phyloP scores from a whole-genome alignment of 805 yeast genomes.

The Diddensiella caesifluorescens region DNA sequence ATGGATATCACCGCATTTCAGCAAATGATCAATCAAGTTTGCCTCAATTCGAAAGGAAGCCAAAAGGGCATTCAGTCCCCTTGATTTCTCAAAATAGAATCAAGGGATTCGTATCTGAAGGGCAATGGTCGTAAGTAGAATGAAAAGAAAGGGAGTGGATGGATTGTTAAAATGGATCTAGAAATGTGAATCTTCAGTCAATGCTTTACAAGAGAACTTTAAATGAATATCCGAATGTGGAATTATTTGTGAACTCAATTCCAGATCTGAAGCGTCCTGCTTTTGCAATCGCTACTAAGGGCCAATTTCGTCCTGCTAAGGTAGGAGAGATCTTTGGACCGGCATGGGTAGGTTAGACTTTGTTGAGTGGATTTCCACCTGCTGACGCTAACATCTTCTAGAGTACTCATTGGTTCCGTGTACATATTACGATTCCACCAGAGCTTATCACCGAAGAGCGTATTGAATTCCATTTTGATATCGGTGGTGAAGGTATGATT shows the following conservation, averaged over 20 bases:
- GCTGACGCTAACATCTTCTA: background rate
- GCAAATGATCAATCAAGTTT: background rate
- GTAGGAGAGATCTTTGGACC: slow-evolving; percentile 82
- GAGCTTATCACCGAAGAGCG: slow-evolving; percentile 40
- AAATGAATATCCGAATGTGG: background rate
- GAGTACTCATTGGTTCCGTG: slow-evolving; percentile 81
- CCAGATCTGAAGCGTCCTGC: slow-evolving; percentile 61
- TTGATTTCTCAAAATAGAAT: background rate
- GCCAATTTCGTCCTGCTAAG: slow-evolving; percentile 31
- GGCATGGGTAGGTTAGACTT: slow-evolving; percentile 67
- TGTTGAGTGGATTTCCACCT: background rate
- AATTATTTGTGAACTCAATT: slow-evolving; percentile 52
- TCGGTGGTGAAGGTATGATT: slow-evolving; percentile 78
- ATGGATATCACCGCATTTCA: no score
- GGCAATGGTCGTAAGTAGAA: background rate
- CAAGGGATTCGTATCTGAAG: background rate
- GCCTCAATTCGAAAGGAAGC: background rate
- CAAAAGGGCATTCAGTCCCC: background rate
- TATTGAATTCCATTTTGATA: slow-evolving; percentile 74
- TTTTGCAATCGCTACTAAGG: slow-evolving; percentile 46
- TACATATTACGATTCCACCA: slow-evolving; percentile 56
- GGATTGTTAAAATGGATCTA: background rate
- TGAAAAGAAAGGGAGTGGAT: background rate
- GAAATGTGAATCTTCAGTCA: background rate
- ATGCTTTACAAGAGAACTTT: background rate